phyloP scores from a whole-genome alignment of 352 stramenopile genomes.

The Globisporangium echinulatum region DNA sequence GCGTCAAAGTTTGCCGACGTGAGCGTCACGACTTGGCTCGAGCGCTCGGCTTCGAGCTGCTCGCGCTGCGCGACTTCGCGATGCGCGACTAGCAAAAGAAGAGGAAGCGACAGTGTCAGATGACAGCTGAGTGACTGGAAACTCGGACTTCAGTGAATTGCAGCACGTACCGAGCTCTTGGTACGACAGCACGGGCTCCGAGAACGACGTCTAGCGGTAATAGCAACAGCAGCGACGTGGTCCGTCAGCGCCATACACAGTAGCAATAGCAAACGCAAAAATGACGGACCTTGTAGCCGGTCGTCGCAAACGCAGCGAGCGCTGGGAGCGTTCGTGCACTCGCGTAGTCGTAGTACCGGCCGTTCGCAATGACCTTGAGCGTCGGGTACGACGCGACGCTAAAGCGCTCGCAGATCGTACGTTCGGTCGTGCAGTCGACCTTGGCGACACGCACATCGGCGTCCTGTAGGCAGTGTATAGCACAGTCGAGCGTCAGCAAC shows the following conservation, averaged over 20 bases:
- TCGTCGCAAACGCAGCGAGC: constrained; percentile 46
- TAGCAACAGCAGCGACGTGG: neutral
- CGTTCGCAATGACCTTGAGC: constrained; percentile 60
- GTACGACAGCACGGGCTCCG: constrained; percentile 49
- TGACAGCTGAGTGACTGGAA: too few relatives aligned
- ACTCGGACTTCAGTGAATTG: too few relatives aligned
- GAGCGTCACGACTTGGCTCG: constrained; percentile 45
- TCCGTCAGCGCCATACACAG: too few relatives aligned
- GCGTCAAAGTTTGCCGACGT: constrained; percentile 48
- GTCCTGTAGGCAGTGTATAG: constrained; percentile 12
- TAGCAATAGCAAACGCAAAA: neutral
- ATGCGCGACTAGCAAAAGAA: constrained; percentile 17
- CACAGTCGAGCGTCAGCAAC: neutral
- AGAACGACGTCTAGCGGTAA: constrained; percentile 26
- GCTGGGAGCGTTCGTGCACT: constrained; percentile 44
- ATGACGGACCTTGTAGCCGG: constrained; percentile 59
- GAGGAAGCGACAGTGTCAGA: neutral
- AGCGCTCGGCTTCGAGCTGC: constrained; percentile 44
- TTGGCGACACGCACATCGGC: constrained; percentile 48
- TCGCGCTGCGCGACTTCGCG: constrained; percentile 32
- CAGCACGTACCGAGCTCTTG: constrained; percentile 42
- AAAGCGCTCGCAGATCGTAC: constrained; percentile 73
- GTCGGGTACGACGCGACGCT: constrained; percentile 77
- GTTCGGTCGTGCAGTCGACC: constrained; percentile 75
- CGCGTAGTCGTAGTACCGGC: constrained; percentile 68